Percentiles rank a stretch among this genome's conserved stretches.
These are phyloP conservation scores for Barnettozyma botsteinii DNA, from an alignment of 805 yeast genomes.

Conservation along the genomic window DNA sequence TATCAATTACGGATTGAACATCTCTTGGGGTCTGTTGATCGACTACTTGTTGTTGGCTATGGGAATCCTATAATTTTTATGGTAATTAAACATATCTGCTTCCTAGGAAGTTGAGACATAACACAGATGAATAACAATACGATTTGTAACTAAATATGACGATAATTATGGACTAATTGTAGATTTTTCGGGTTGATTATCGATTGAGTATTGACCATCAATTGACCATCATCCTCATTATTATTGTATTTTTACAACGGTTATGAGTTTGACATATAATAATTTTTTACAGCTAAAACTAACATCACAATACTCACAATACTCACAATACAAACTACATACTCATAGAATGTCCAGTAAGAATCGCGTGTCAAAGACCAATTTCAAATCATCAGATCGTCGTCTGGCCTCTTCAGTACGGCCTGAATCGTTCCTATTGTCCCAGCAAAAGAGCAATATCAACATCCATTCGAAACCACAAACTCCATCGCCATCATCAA, in stretches of 20 bases:
- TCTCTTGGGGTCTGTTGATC: constrained; percentile 58
- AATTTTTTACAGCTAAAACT: background rate
- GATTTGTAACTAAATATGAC: no score
- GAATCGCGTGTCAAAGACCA: constrained; percentile 9
- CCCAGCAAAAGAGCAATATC: constrained; percentile 21
- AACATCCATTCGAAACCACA: constrained; percentile 10
- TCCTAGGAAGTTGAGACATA: no score
- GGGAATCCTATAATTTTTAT: constrained; percentile 42
- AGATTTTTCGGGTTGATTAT: no score
- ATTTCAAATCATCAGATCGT: constrained; percentile 44
- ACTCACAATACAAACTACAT: background rate
- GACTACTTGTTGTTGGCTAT: constrained; percentile 52
- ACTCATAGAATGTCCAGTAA: background rate
- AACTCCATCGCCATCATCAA: constrained; percentile 1
- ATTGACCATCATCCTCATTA: no score
- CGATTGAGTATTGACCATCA: no score
- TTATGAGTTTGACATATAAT: background rate
- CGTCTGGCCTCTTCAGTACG: constrained; percentile 44
- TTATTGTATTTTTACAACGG: background rate
- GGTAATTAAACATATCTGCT: no score
- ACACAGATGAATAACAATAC: no score
- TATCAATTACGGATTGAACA: constrained; percentile 66
- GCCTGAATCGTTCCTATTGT: constrained; percentile 39
- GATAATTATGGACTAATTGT: no score
- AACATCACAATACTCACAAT: no score